Evolutionary conservation across 495 filamentous ascomycete genomes (phyloP), one percentile per base, ranked within the genome.

Genomic region (Neurospora cerealis): DNA sequence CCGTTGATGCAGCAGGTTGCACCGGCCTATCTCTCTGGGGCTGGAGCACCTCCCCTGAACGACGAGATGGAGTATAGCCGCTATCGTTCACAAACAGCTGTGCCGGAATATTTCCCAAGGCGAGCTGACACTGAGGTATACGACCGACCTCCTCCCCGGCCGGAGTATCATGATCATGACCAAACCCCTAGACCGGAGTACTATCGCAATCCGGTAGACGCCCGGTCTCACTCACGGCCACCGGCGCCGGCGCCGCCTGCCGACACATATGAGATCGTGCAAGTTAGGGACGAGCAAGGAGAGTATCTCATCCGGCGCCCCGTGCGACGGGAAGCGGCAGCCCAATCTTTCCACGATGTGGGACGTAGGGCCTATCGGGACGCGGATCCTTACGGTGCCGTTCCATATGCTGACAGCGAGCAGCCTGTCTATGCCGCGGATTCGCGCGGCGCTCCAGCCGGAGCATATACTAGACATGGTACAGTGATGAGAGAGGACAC

Each of bases 301-400:
- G 81, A 84, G 46, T 87, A 86, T 72, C 81, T 81, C 69, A 83
- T 86, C 72, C 80, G 81, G 11, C 78, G 83, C 71, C 84, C 84
- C 13, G 75, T 84, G n/a, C 81, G 79, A 42, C 75, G 77, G 36
- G 78, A 77, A 41, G 78, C 75, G 5, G 77, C 80, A 19, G 62
- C 75, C 9, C 62, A 69, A 4, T 78, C 78, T 36, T 11, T 70
- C 3, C 75, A 76, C 10, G 75, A 70, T 15, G 62, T 75, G 13
- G 76, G 74, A 15, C 70, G 71, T 39, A 70, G 69, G 40, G n/a
- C 15, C 11, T 69, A 36, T 19, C 72, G 71, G 11, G 73, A 75
- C 38, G 37, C 60, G 5, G 71, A 62, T 73, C 39, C 74, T 71
- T 72, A 76, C 72, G 17, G 37, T 28, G n/a, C 70, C 28, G 28